Evolutionary conservation across 2,329 filamentous ascomycete genomes (phyloP).

Genomic region (Massarina eburnea): DNA sequence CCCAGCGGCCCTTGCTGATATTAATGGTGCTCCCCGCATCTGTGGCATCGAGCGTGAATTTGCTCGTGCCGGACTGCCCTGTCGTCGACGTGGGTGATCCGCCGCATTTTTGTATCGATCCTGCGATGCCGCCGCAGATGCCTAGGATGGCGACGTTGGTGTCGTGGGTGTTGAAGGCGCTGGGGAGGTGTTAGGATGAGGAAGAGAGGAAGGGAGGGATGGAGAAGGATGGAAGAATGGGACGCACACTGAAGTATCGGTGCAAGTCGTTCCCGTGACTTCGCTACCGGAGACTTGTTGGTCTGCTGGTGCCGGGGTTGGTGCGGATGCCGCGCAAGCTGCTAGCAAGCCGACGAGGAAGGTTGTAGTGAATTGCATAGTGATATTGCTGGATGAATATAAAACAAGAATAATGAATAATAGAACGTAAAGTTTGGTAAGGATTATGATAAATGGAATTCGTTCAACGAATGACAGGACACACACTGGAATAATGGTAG

Average conservation of each 20-base stretch:
- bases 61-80: conserved; percentile 51
- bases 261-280: conserved; percentile 38
- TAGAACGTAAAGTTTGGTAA: neutral
- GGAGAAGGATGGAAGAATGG: too few relatives aligned
- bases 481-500: conserved; percentile 1
- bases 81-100: conserved; percentile 49
- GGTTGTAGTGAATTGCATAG: too few relatives aligned
- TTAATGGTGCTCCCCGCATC: conserved; percentile 53
- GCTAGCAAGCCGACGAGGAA: too few relatives aligned
- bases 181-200: conserved; percentile 4
- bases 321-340: too few relatives aligned
- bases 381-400: neutral
- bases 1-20: conserved; percentile 57
- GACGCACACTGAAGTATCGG: conserved; percentile 28
- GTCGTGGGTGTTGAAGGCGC: conserved; percentile 19
- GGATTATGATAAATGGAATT: conserved; percentile 3
- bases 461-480: conserved; percentile 15
- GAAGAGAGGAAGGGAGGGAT: neutral
- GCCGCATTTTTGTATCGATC: conserved; percentile 49
- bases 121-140: conserved; percentile 55
- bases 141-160: conserved; percentile 48
- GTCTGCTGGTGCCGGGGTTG: conserved; percentile 16
- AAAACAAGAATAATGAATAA: too few relatives aligned
- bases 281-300: conserved; percentile 21
- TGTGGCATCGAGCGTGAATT: conserved; percentile 51